Evolutionary conservation across 306 rosid genomes (phyloP), one percentile per base, ranked within the genome.

Genomic region (Astragalus glycyphyllos): DNA sequence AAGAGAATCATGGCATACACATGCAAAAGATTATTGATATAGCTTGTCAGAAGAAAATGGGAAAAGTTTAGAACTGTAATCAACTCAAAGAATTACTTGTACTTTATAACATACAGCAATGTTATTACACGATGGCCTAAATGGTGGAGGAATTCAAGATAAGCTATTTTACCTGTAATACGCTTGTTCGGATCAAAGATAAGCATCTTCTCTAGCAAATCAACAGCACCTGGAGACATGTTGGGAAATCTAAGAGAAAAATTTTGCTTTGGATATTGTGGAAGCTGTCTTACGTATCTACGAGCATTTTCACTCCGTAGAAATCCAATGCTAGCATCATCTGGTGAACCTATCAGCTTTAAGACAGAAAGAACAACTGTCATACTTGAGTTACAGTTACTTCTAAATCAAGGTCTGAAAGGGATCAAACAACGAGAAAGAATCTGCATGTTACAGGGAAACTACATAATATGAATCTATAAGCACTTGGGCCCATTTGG

Each of bases 271-370:
- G 92, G 92, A 72, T 76, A 87, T 79, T 90, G 97, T 23, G 94
- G 97, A 82, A 94, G 92, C 77, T 90, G 95, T 47, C 81, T 83
- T 58, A 94, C 90, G 41, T 90, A 94, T 85, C 95, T 87, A 55
- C 92, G 87, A 65, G 98, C 90, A 87, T 89, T 87, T 72, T 90
- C 98, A 72, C 92, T 89, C 26, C 96, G 84, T 73, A 94, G 85
- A 79, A 90, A 94, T 55, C 98, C 96, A 42, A 91, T 96, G 86
- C 96, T 94, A 12, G 89, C 69, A 68, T 94, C 97, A 80, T 94
- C 96, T 14, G 98, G 98, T 58, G 98, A 94, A 68, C 98, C 98
- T 80, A 94, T 83, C 75, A 94, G 91, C 98, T 94, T 79, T 72
- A 70, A 65, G 37, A 77, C 69, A 44, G 77, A 76, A 65, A 75